These are phyloP conservation scores for Beauveria australis DNA, from an alignment of 2,329 filamentous ascomycete species.

Conservation along the genomic window DNA sequence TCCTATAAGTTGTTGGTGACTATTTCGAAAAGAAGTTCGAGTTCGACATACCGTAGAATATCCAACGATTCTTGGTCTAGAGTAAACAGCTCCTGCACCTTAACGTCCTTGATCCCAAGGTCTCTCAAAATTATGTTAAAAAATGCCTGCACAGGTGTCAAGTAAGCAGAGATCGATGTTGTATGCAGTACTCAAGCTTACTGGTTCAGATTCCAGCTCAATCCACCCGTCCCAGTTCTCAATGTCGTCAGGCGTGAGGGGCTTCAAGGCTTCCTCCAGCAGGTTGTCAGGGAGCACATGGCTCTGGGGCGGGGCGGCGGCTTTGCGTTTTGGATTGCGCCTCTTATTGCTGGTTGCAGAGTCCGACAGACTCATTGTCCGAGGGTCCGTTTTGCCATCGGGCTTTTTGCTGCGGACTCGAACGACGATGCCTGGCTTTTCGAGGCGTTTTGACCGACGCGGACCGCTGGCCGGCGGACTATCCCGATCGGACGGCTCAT, in stretches of 20 bases:
- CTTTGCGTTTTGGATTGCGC: slow-evolving; percentile 38
- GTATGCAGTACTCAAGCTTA: slow-evolving; percentile 30
- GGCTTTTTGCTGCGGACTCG: neutral
- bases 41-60: slow-evolving; percentile 48
- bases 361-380: neutral
- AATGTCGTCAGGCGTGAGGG: slow-evolving; percentile 43
- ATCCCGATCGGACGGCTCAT: neutral
- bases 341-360: slow-evolving; percentile 17
- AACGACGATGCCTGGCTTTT: neutral
- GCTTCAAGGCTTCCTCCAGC: slow-evolving; percentile 37
- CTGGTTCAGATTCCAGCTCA: slow-evolving; percentile 85
- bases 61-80: slow-evolving; percentile 59
- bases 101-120: slow-evolving; percentile 65
- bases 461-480: neutral
- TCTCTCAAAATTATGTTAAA: slow-evolving; percentile 80
- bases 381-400: neutral
- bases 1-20: slow-evolving; percentile 33
- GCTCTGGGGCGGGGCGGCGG: slow-evolving; percentile 22
- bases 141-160: slow-evolving; percentile 47
- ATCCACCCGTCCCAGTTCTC: slow-evolving; percentile 64
- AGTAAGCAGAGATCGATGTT: slow-evolving; percentile 11
- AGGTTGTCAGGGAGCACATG: slow-evolving; percentile 30
- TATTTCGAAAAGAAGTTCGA: neutral
- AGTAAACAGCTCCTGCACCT: slow-evolving; percentile 67
- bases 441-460: neutral